Conservation (phyloP, 352 stramenopile genomes). For the Pythium guiyangense region DNA sequence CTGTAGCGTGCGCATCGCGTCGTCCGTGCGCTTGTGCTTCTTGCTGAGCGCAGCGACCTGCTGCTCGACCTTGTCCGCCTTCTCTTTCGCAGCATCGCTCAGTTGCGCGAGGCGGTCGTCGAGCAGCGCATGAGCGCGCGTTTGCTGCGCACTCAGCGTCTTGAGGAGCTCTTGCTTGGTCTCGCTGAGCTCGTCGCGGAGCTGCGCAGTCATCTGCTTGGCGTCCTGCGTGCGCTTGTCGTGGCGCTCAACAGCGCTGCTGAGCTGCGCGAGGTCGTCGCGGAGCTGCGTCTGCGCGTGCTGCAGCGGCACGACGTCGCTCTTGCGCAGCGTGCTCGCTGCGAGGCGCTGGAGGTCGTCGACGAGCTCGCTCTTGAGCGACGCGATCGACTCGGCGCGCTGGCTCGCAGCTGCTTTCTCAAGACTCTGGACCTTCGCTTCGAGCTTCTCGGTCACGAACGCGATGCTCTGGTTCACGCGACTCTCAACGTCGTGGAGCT, state of each 20-base stretch:
- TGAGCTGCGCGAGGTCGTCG: slow-evolving; percentile 56
- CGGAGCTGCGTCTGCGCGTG: slow-evolving; percentile 56
- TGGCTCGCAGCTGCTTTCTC: slow-evolving; percentile 51
- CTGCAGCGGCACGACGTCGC: slow-evolving; percentile 45
- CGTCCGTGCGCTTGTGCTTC: slow-evolving; percentile 59
- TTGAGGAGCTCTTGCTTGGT: slow-evolving; percentile 55
- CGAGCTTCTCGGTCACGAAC: slow-evolving; percentile 63
- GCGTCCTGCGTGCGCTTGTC: slow-evolving; percentile 58
- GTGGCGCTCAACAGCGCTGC: slow-evolving; percentile 48
- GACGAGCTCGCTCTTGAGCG: slow-evolving; percentile 50
- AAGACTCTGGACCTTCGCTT: slow-evolving; percentile 50
- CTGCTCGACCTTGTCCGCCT: slow-evolving; percentile 44
- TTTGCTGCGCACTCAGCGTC: slow-evolving; percentile 46
- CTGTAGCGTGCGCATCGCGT: slow-evolving; percentile 34
- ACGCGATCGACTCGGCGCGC: slow-evolving; percentile 39
- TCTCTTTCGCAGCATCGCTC: slow-evolving; percentile 32
- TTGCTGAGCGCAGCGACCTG: slow-evolving; percentile 43
- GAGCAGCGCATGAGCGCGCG: slow-evolving; percentile 30
- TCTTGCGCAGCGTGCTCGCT: slow-evolving; percentile 36
- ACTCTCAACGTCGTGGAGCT: slow-evolving; percentile 71
- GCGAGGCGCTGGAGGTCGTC: slow-evolving; percentile 60
- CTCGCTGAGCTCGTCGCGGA: slow-evolving; percentile 52
- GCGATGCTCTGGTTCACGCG: slow-evolving; percentile 49
- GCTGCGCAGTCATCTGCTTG: slow-evolving; percentile 34
- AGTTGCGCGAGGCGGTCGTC: slow-evolving; percentile 59